Base-by-base conservation (phyloP, 345 rosid genomes). In the Odontarrhena argentea region DNA sequence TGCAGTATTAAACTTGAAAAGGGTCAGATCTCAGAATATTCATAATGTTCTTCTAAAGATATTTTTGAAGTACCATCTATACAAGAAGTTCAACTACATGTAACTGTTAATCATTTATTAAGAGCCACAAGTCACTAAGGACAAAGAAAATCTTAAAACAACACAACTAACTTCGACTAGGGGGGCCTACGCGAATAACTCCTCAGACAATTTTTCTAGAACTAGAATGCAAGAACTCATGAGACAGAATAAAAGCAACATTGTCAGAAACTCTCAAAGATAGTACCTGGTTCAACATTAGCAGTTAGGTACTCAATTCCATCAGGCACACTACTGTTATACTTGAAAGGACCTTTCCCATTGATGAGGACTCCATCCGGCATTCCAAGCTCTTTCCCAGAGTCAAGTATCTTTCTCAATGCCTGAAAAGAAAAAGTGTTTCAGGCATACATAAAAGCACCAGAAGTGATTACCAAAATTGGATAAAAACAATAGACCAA, bases 301-400 rank as follows among this genome's bases (percentile, higher is more conserved):
- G 82, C 67, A 47, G 86, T 86, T 78, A 81, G 85, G 63, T 86
- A 76, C 9, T 82, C 79, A 64, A 93, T 85, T 57, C 97, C 97
- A 74, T 85, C 91, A 35, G 90, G 92, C 7, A 93, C 96, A 46
- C 88, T 76, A 58, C 74, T 68, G 74, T 90, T 93, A 78, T 93
- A 90, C 65, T 77, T 69, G 74, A 69, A 93, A 36, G 98, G 96
- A 45, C 98, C 98, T 80, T 86, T 93, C 50, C 98, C 98, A 55
- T 93, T 93, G 57, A 93, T 90, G 38, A 93, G 85, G 75, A 93
- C 98, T 53, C 97, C 98, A 70, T 90, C 94, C 0, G 98, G 98
- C 92, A 93, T 83, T 14, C 90, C 98, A 18, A 93, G 97, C 32
- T 88, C 94, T 60, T 85, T 78, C 46, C 98, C 98, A 47, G 86